Percentiles rank a stretch among this genome's conserved stretches.
phyloP scores from a whole-genome alignment of 2,329 filamentous ascomycete species.

The Hypoxylon sp. region DNA sequence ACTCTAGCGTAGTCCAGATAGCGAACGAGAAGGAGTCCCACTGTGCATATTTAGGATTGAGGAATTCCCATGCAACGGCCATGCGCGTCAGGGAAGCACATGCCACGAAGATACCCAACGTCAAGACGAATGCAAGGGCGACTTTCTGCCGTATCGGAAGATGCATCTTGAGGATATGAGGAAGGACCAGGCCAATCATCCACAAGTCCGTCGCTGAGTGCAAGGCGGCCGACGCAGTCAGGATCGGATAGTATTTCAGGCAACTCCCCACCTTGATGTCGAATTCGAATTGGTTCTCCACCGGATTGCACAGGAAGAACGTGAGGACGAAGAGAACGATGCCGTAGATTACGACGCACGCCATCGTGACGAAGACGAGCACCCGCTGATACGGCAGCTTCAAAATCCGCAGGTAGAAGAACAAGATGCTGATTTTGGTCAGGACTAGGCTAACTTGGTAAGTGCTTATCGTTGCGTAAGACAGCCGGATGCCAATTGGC shows the following conservation, averaged over 20 bases:
- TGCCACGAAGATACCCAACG: conserved; percentile 41
- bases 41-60: conserved; percentile 41
- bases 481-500: conserved; percentile 38
- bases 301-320: conserved; percentile 41
- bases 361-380: conserved; percentile 37
- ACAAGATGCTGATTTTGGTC: conserved; percentile 41
- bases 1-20: conserved; percentile 42
- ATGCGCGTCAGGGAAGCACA: conserved; percentile 41
- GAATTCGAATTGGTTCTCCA: conserved; percentile 33
- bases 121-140: conserved; percentile 39
- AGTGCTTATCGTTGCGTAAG: conserved; percentile 34
- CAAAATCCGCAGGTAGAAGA: conserved; percentile 42
- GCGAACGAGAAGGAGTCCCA: conserved; percentile 41
- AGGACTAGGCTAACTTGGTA: conserved; percentile 38
- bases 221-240: conserved; percentile 40
- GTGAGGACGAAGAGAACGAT: conserved; percentile 41
- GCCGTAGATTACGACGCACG: conserved; percentile 34
- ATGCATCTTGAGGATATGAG: conserved; percentile 40
- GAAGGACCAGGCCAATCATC: conserved; percentile 40
- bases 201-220: conserved; percentile 38
- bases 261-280: conserved; percentile 37
- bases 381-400: conserved; percentile 38
- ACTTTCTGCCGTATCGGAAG: conserved; percentile 37
- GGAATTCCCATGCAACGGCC: conserved; percentile 41
- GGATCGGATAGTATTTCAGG: conserved; percentile 36